These are phyloP conservation scores for Dalbergia oliveri DNA, from an alignment of 306 rosid genomes.

Conservation along the genomic window DNA sequence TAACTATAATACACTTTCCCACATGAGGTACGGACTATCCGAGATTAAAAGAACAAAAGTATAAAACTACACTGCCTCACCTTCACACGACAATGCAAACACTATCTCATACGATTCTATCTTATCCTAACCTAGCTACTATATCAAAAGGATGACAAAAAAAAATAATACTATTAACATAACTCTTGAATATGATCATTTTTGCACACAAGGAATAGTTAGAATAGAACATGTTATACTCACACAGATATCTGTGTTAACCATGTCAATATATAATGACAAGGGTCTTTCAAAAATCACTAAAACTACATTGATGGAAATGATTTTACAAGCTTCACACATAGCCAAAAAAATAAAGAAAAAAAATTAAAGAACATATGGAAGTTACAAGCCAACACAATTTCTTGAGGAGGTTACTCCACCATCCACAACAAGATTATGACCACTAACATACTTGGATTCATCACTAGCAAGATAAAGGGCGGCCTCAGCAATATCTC, in stretches of 20 bases:
- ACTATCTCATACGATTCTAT: neutral
- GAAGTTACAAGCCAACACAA: slow-evolving; percentile 61
- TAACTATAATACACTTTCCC: too few relatives aligned
- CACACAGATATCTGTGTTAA: neutral
- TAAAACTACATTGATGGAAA: neutral
- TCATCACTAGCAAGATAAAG: slow-evolving; percentile 85
- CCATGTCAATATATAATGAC: neutral
- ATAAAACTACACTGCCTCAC: neutral
- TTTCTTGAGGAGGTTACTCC: slow-evolving; percentile 80
- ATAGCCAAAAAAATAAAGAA: neutral
- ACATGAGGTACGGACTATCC: too few relatives aligned
- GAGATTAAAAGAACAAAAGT: too few relatives aligned
- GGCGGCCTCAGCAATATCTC: slow-evolving; percentile 83
- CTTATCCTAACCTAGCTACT: neutral
- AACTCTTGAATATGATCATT: neutral
- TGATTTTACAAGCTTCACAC: neutral
- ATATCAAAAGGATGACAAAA: neutral
- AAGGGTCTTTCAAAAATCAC: neutral
- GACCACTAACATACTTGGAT: slow-evolving; percentile 83
- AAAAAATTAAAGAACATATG: neutral
- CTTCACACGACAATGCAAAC: neutral
- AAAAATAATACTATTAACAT: neutral
- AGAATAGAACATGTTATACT: neutral
- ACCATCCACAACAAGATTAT: slow-evolving; percentile 86
- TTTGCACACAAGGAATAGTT: neutral